Evolutionary conservation across 2,329 filamentous ascomycete genomes (phyloP), one percentile per base, ranked within the genome.

Genomic region (Exutisphaerella laricina): DNA sequence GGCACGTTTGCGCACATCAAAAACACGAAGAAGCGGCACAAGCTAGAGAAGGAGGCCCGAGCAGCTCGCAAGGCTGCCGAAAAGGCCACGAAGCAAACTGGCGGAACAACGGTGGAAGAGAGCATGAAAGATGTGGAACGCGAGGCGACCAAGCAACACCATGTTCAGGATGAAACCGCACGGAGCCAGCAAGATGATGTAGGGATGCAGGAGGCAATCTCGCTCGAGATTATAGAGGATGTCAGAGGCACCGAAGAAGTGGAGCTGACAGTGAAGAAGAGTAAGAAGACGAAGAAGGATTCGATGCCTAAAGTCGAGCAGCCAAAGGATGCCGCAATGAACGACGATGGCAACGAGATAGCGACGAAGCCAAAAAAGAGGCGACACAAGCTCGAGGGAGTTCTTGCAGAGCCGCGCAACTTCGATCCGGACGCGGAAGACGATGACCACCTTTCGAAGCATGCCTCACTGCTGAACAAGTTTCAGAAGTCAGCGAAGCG

Each of bases 331-430:
- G 14, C 10, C 6, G 31, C 14, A 34, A 5, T 17, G 31, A 18
- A 8, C n/a, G 20, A 10, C 16, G 33, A 40, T 6, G n/a, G 13
- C n/a, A 36, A 44, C 17, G 18, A 35, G 13, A n/a, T n/a, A n/a
- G n/a, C n/a, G n/a, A 12, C 23, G 16, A 31, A 52, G 38, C 75
- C 77, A 1, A 62, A 80, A 22, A 72, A 71, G 46, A 64, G 71
- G 45, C 66, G 71, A 3, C 64, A 71, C 31, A 69, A 70, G 43
- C 54, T 67, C 8, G 62, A 66, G 3, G 58, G 52, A 23, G 49
- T 53, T 3, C 31, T 61, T 4, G 42, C 22, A 25, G 38, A 40
- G 22, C 14, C 31, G 42, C 26, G 65, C 16, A 49, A 61, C n/a
- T 52, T 59, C 0, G 63, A 66, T 21, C 53, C 54, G 34, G 60